Evolutionary conservation across 2,329 filamentous ascomycete species (phyloP).

Genomic region (Talaromyces sp.): DNA sequence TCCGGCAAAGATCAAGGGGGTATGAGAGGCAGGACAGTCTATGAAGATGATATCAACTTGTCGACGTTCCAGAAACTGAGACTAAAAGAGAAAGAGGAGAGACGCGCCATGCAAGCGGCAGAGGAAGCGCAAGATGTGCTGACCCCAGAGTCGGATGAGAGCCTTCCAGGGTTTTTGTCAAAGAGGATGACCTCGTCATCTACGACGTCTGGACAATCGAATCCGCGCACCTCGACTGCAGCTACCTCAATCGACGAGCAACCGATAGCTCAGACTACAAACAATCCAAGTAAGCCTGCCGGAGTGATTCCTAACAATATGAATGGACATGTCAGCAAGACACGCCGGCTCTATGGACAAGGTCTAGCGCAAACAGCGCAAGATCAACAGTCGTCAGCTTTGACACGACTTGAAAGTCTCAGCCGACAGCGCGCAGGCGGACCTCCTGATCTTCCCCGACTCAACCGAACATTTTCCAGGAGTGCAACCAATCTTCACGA

Average conservation of each 20-base stretch:
- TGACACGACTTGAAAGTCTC: conserved; percentile 78
- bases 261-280: conserved; percentile 31
- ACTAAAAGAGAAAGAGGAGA: conserved; percentile 51
- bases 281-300: conserved; percentile 28
- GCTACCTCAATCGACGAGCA: conserved; percentile 87
- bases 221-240: conserved; percentile 75
- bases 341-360: conserved; percentile 77
- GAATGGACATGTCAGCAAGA: conserved; percentile 68
- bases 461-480: conserved; percentile 46
- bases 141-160: conserved; percentile 43
- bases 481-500: conserved; percentile 69
- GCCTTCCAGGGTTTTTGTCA: conserved; percentile 63
- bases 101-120: conserved; percentile 35
- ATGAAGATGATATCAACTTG: conserved; percentile 80
- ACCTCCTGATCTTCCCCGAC: conserved; percentile 51
- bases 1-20: conserved; percentile 31
- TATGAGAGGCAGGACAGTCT: conserved; percentile 68
- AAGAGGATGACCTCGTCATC: conserved; percentile 84
- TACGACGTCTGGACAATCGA: conserved; percentile 69
- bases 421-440: conserved; percentile 63
- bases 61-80: conserved; percentile 81
- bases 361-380: conserved; percentile 75
- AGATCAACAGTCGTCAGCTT: conserved; percentile 72
- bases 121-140: conserved; percentile 40
- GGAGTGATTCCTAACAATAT: conserved; percentile 39